phyloP scores from a whole-genome alignment of 208 protist species.

The Lotmaria passim region DNA sequence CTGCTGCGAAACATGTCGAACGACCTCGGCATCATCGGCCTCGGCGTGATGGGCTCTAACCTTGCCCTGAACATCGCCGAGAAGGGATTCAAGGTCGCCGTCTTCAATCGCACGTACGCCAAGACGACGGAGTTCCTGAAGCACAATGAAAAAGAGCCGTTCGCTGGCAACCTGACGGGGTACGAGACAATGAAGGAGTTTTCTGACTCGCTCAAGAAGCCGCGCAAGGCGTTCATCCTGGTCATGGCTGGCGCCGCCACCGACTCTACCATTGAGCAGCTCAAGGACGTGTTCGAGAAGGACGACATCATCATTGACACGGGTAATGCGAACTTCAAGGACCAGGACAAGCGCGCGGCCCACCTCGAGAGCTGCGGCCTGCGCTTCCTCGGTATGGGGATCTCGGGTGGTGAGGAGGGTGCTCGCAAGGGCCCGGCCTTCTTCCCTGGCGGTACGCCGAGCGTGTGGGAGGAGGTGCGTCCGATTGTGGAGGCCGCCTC shows the following conservation, averaged over 20 bases:
- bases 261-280: slow-evolving; percentile 94
- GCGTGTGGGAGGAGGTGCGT: slow-evolving; percentile 93
- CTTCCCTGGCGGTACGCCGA: slow-evolving; percentile 97
- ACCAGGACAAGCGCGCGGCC: slow-evolving; percentile 92
- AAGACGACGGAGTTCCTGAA: slow-evolving; percentile 92
- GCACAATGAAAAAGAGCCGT: slow-evolving; percentile 45
- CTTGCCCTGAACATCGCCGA: slow-evolving; percentile 98
- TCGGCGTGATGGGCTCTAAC: slow-evolving; percentile 99
- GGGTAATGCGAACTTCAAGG: slow-evolving; percentile 96
- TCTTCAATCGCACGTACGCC: slow-evolving; percentile 93
- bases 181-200: slow-evolving; percentile 86
- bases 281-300: slow-evolving; percentile 78
- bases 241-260: slow-evolving; percentile 97
- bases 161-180: slow-evolving; percentile 70
- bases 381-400: slow-evolving; percentile 96
- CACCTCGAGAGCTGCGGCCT: slow-evolving; percentile 88
- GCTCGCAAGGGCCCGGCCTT: slow-evolving; percentile 98
- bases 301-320: slow-evolving; percentile 97
- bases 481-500: slow-evolving; percentile 96
- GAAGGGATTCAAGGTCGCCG: slow-evolving; percentile 94
- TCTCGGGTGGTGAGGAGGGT: slow-evolving; percentile 99
- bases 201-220: slow-evolving; percentile 82
- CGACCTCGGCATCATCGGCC: slow-evolving; percentile 97
- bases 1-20: slow-evolving; percentile 61
- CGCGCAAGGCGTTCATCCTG: slow-evolving; percentile 95